Evolutionary conservation across 2,329 filamentous ascomycete genomes (phyloP).

Genomic region (Nothomitra cinnamomea): DNA sequence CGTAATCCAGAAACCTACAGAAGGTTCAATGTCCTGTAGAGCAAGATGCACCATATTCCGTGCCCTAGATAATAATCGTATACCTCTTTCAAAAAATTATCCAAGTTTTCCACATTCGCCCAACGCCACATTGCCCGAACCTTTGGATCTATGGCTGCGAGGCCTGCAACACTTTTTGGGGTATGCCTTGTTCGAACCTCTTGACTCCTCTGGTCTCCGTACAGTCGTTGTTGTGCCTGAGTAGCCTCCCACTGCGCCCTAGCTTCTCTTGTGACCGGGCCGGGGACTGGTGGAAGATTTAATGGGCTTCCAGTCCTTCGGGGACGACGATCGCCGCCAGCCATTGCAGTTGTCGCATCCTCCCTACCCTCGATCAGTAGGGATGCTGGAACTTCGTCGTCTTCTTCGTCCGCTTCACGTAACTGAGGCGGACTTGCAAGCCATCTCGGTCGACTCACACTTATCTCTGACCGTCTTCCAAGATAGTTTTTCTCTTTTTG

Average conservation of each 20-base stretch:
- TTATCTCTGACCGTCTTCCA: constrained; percentile 7
- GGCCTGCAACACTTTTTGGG: constrained; percentile 10
- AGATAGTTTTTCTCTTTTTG: not conserved
- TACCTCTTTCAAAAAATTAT: constrained; percentile 70
- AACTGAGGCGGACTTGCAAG: constrained; percentile 17
- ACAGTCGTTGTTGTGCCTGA: constrained; percentile 25
- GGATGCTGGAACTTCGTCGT: constrained; percentile 47
- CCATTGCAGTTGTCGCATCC: constrained; percentile 8
- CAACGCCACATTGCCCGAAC: constrained; percentile 83
- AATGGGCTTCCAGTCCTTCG: not conserved
- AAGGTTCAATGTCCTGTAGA: constrained; percentile 54
- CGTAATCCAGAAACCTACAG: constrained; percentile 34
- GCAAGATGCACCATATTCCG: constrained; percentile 70
- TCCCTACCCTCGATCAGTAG: constrained; percentile 38
- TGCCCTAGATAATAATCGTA: constrained; percentile 76
- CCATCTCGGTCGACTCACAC: constrained; percentile 21
- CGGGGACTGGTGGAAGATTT: constrained; percentile 15
- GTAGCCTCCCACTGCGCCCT: constrained; percentile 33
- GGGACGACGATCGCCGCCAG: not conserved
- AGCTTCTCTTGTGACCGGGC: constrained; percentile 25
- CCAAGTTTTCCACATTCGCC: constrained; percentile 79
- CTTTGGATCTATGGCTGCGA: constrained; percentile 37
- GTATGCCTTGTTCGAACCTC: not conserved
- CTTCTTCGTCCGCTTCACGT: constrained; percentile 31
- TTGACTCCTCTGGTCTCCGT: constrained; percentile 8